Base-by-base conservation (phyloP, 495 filamentous ascomycete species). In the Monascus purpureus region DNA sequence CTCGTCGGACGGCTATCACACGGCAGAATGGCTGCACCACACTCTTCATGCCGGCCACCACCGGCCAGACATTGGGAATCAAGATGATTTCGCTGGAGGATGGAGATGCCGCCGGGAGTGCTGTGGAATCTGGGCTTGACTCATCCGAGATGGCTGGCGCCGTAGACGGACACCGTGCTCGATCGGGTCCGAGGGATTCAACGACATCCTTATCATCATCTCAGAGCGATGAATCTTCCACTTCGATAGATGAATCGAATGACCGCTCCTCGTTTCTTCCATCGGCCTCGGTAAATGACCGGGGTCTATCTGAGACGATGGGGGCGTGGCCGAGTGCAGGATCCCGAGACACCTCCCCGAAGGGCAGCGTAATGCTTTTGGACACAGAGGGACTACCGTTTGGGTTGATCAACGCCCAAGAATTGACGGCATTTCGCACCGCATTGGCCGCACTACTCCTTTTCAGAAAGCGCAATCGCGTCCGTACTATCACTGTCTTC, bases 351-450 rank as follows among this genome's bases (percentile, higher is more conserved):
- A 75, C 83, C 32, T 75, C 70, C 2, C 84, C 87, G 8, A 74
- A 70, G 20, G 88, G 85, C 25, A 77, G 76, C 29, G 59, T 94
- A 13, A 90, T 80, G 11, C 66, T 95, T 4, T 68, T 92, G 23
- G 68, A 70, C 49, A 57, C 60, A 13, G 39, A 65, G 7, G 86
- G 88, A 41, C 52, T 67, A 12, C 82, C 86, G 1, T 65, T 80
- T 18, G 90, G 77, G 7, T 61, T 96, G 37, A 63, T 97, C 26
- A 81, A 85, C 45, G 90, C 88, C 13, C 70, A 77, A 47, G 82
- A 86, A 35, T 49, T 96, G 9, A 96, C 90, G 2, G 84, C 84
- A 6, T 97, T 94, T 59, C 82, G 90, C 37, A 96, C 90, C 2
- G 88, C 90, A 1, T 68, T 96, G 19, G 77, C 80, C 0, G 75